phyloP scores from a whole-genome alignment of 345 rosid genomes.

The Rhizophora apiculata region DNA sequence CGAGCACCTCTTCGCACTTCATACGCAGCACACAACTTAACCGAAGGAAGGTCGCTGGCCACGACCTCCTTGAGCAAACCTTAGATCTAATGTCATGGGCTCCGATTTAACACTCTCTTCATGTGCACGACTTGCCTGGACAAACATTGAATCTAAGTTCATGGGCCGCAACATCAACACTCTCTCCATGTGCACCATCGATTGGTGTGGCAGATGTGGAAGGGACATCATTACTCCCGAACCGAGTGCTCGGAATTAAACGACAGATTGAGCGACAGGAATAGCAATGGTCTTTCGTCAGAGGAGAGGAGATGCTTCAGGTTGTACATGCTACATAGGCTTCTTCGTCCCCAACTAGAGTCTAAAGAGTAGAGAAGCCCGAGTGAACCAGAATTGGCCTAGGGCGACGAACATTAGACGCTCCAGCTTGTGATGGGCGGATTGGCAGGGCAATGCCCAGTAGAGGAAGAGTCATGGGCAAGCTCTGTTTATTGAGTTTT shows the following conservation, averaged over 20 bases:
- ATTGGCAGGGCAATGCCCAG: slow-evolving; percentile 18
- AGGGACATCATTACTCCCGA: slow-evolving; percentile 4
- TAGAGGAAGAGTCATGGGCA: slow-evolving; percentile 30
- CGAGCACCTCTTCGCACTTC: slow-evolving; percentile 12
- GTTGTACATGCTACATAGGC: neutral
- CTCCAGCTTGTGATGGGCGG: slow-evolving; percentile 22
- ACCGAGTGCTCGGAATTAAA: slow-evolving; percentile 21
- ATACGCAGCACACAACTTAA: slow-evolving; percentile 2
- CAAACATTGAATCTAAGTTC: neutral
- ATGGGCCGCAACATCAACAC: slow-evolving; percentile 8
- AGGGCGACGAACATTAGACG: slow-evolving; percentile 21
- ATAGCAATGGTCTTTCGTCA: neutral
- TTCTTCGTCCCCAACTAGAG: neutral
- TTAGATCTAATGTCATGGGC: neutral
- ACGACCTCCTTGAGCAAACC: slow-evolving; percentile 18
- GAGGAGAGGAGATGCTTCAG: neutral
- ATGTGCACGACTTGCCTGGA: neutral
- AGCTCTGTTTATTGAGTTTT: no score
- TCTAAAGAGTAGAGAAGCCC: slow-evolving; percentile 26
- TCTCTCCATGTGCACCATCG: slow-evolving; percentile 6
- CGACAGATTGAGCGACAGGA: slow-evolving; percentile 1
- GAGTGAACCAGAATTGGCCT: slow-evolving; percentile 38
- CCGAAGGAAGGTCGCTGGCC: slow-evolving; percentile 26
- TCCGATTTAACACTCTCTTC: slow-evolving; percentile 24
- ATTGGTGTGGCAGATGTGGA: neutral